These are phyloP conservation scores for Fraxinus latifolia DNA, from an alignment of 305 asterid species.

Conservation along the genomic window DNA sequence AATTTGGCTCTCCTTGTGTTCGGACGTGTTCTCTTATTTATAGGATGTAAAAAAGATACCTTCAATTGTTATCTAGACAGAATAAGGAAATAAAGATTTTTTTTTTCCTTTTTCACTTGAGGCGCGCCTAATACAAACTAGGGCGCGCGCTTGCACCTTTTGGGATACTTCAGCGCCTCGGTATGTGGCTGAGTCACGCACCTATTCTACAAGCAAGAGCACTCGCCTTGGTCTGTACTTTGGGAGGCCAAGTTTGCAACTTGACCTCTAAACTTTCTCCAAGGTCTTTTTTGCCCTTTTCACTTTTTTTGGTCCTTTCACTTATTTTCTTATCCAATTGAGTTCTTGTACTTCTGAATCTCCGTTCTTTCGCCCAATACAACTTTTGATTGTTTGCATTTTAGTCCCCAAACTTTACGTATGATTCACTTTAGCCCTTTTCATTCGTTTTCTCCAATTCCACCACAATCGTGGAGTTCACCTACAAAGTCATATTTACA, in stretches of 20 bases:
- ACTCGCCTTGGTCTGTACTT: neutral
- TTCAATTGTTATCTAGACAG: neutral
- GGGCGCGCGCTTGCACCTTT: neutral
- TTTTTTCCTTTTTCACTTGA: neutral
- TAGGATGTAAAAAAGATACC: neutral
- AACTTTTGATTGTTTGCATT: neutral
- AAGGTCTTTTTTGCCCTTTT: neutral
- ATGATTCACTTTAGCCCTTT: neutral
- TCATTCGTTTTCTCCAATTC: neutral
- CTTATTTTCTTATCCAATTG: neutral
- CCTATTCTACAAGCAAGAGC: neutral
- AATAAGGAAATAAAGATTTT: neutral
- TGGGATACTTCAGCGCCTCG: neutral
- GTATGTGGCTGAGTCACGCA: neutral
- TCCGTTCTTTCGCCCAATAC: neutral
- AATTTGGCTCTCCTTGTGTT: neutral
- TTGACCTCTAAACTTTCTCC: neutral
- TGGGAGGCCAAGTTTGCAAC: neutral
- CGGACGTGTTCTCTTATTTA: neutral
- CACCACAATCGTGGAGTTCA: neutral
- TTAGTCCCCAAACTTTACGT: neutral
- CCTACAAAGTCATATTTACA: neutral
- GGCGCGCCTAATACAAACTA: neutral
- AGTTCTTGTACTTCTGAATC: neutral
- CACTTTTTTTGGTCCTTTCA: neutral